These are phyloP conservation scores for Pseudomassariella vexata DNA, from an alignment of 2,329 filamentous ascomycete genomes.

Conservation along the genomic window DNA sequence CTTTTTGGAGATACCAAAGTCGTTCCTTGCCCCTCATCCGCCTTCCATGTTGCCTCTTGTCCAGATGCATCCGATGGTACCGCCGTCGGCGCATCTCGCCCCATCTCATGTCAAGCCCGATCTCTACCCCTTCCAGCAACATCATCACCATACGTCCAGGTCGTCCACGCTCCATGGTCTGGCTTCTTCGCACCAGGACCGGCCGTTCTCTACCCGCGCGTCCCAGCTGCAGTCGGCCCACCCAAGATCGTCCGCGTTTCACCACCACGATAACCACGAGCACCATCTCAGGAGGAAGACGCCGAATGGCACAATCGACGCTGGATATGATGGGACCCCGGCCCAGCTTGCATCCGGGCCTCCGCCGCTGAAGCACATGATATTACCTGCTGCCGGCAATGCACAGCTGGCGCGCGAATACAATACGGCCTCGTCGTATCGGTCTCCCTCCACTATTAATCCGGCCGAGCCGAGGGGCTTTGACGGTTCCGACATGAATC, in stretches of 20 bases:
- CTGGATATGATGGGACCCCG: constrained; percentile 82
- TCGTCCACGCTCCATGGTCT: constrained; percentile 8
- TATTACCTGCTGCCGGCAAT: constrained; percentile 54
- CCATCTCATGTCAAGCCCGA: no score
- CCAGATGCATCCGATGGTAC: constrained; percentile 47
- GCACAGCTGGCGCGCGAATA: constrained; percentile 19
- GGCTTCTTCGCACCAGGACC: constrained; percentile 22
- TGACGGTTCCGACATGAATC: constrained; percentile 11
- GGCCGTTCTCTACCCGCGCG: constrained; percentile 29
- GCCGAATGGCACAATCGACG: constrained; percentile 86
- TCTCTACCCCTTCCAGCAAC: constrained; percentile 6
- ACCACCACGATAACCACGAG: constrained; percentile 43
- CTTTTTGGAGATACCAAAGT: constrained; percentile 8
- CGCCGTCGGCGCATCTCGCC: constrained; percentile 33
- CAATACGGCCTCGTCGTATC: constrained; percentile 15
- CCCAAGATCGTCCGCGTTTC: constrained; percentile 20
- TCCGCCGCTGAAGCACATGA: constrained; percentile 76
- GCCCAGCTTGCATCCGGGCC: constrained; percentile 67
- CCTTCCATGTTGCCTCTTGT: constrained; percentile 45
- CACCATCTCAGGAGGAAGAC: constrained; percentile 87
- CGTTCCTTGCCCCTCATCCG: constrained; percentile 4
- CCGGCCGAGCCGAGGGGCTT: constrained; percentile 11
- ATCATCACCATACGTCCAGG: constrained; percentile 10
- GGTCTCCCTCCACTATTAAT: constrained; percentile 10
- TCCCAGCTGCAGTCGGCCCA: constrained; percentile 25